These are phyloP conservation scores for Neurospora hispaniola DNA, from an alignment of 495 filamentous ascomycete species.

Conservation along the genomic window DNA sequence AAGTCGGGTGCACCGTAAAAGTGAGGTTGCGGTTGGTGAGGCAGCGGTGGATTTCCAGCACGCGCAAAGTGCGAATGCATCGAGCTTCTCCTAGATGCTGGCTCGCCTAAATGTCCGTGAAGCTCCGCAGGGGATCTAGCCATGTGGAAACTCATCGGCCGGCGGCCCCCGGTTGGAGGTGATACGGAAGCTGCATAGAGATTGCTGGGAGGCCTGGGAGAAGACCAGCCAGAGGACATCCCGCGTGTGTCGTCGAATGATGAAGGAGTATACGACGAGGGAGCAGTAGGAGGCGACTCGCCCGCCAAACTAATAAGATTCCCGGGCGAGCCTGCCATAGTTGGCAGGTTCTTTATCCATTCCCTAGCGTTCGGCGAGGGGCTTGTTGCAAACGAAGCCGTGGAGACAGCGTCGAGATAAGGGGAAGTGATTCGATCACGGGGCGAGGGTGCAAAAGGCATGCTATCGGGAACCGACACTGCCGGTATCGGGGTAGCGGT, in stretches of 20 bases:
- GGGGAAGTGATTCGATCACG: conserved; percentile 27
- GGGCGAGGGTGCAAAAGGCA: neutral
- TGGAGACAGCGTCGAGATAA: conserved; percentile 33
- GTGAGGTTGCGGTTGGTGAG: conserved; percentile 72
- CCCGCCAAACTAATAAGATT: conserved; percentile 44
- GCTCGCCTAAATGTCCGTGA: conserved; percentile 30
- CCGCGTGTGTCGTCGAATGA: conserved; percentile 42
- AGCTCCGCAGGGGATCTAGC: conserved; percentile 33
- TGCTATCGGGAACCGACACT: neutral
- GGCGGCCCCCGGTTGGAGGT: conserved; percentile 32
- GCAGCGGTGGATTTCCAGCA: conserved; percentile 53
- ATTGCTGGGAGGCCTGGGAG: conserved; percentile 27
- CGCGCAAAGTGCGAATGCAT: conserved; percentile 48
- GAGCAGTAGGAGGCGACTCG: conserved; percentile 42
- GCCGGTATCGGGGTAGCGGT: conserved; percentile 9
- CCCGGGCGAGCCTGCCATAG: conserved; percentile 42
- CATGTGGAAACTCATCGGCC: conserved; percentile 43
- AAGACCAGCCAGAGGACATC: conserved; percentile 31
- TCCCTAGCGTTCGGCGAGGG: conserved; percentile 40
- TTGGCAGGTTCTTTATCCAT: conserved; percentile 38
- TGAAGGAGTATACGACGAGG: conserved; percentile 43
- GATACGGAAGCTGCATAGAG: conserved; percentile 36
- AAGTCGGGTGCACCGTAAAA: conserved; percentile 56
- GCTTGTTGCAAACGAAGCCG: conserved; percentile 35
- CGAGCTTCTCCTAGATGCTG: conserved; percentile 39